Base-by-base conservation (phyloP, 805 yeast genomes). In the Saturnispora sekii region DNA sequence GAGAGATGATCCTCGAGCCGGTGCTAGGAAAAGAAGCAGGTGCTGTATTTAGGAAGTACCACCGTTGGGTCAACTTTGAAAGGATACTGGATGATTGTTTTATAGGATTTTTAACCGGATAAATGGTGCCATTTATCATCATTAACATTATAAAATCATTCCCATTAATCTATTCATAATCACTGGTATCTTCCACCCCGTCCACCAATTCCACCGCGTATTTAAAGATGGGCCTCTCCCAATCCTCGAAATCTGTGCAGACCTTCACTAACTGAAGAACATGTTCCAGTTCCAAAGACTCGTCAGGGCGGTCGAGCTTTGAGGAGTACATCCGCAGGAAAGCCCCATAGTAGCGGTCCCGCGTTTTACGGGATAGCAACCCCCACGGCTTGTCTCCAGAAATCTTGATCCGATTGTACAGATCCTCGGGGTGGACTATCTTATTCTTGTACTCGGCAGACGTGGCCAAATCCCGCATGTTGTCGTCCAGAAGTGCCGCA, bases 11-110 rank as follows among this genome's bases (percentile, higher is more conserved):
- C 56, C 65, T 90, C 35, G 68, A 85, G 76, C 73, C 77, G 41
- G 76, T 83, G 55, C 93, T 94, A 1, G 96, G 96, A 0, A 69
- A 70, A 41, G 97, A 90, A 59, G 93, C 90, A 1, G 86, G 96
- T 3, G 52, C 64, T 2, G 57, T 84, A 48, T 90, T 90, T 56
- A 77, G 80, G 61, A 78, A 79, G 62, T 84, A 81, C 50, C 80
- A 75, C 50, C 54, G 65, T 10, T 65, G 67, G 98, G 96, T 90
- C 5, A 90, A 84, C 59, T 84, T 69, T 41, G 96, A 89, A 51
- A 64, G 87, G 48, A 76, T 90, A 72, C 65, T 90, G 46, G 87
- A 78, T 53, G 77, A 75, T 45, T 88, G 97, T 57, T 65, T 79
- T 47, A 73, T 90, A 3, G 98, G 97, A 1, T 60, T 74, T 32